These are phyloP conservation scores for Candida glaebosa DNA, from an alignment of 805 yeast species.

Conservation along the genomic window DNA sequence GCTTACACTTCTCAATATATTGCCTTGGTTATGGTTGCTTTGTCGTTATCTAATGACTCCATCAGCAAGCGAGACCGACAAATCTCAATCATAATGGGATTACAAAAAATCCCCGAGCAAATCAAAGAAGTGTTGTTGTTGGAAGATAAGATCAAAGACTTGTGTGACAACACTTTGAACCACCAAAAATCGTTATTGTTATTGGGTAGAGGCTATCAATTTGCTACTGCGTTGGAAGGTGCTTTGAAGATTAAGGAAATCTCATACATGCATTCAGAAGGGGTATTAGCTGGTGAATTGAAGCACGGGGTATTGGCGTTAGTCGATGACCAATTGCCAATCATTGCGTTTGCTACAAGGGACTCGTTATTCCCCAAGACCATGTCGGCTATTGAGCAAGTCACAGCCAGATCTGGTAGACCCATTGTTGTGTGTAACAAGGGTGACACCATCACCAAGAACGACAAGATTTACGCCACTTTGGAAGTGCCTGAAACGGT, in stretches of 20 bases:
- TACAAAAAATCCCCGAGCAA: constrained; percentile 79
- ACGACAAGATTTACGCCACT: constrained; percentile 58
- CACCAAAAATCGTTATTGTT: constrained; percentile 83
- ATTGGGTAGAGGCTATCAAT: constrained; percentile 96
- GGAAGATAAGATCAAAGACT: constrained; percentile 67
- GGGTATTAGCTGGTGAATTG: constrained; percentile 98
- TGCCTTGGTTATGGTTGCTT: constrained; percentile 94
- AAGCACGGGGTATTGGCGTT: constrained; percentile 98
- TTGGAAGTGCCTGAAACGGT: constrained; percentile 93
- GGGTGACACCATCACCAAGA: constrained; percentile 63
- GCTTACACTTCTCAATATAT: constrained; percentile 98
- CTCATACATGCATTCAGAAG: constrained; percentile 98
- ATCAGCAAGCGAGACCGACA: constrained; percentile 75
- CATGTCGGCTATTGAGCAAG: constrained; percentile 93
- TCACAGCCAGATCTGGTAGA: constrained; percentile 94
- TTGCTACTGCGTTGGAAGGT: constrained; percentile 96
- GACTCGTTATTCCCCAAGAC: constrained; percentile 96
- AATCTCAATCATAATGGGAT: constrained; percentile 79
- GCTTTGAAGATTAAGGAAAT: constrained; percentile 97
- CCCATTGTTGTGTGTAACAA: constrained; percentile 90
- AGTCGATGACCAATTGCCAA: constrained; percentile 91
- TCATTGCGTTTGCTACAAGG: constrained; percentile 92
- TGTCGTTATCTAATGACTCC: constrained; percentile 90
- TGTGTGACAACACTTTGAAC: constrained; percentile 71
- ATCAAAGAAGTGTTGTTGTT: constrained; percentile 72